Evolutionary conservation across 805 yeast genomes (phyloP), one percentile per base, ranked within the genome.

Genomic region (Lipomyces spencermartinsiae): DNA sequence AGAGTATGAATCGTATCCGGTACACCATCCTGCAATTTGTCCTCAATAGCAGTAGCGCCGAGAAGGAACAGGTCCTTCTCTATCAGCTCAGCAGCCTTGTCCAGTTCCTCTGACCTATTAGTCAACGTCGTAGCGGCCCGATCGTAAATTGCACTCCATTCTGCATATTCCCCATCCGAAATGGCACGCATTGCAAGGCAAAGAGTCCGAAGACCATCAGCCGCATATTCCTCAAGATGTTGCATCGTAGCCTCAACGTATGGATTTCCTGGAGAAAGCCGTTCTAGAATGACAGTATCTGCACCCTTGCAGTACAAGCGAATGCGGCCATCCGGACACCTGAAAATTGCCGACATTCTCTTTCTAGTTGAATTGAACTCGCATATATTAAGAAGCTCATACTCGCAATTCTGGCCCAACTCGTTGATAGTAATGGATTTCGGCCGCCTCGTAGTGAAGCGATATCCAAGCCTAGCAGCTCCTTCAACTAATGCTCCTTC

Each of bases 31-130:
- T 95, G 99, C 59, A 95, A 82, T 76, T 95, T 94, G 78, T 95
- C 99, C 78, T 95, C 99, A 76, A 95, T 95, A 0, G 99, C 99
- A 49, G 99, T 96, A 1, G 98, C 98, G 53, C 99, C 99, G 19
- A 95, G 81, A 53, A 95, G 80, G 69, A 88, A 89, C 72, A 95
- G 80, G 69, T 91, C 89, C 49, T 82, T 84, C 78, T 95, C 99
- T 70, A 95, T 93, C 64, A 87, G 73, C 75, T 94, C 97, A 0
- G 99, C 98, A 12, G 90, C 97, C 8, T 85, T 91, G 75, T 93
- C 98, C 64, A 96, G 81, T 75, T 87, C 88, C 34, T 87, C 87
- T 33, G 89, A 80, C 78, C 99, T 85, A 76, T 92, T 81, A 5
- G 86, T 88, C 76, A 95, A 78, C 1, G 97, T 86, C 0, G 97